Conservation (phyloP, 1,139 yeast species). For the Geotrichum reessii region DNA sequence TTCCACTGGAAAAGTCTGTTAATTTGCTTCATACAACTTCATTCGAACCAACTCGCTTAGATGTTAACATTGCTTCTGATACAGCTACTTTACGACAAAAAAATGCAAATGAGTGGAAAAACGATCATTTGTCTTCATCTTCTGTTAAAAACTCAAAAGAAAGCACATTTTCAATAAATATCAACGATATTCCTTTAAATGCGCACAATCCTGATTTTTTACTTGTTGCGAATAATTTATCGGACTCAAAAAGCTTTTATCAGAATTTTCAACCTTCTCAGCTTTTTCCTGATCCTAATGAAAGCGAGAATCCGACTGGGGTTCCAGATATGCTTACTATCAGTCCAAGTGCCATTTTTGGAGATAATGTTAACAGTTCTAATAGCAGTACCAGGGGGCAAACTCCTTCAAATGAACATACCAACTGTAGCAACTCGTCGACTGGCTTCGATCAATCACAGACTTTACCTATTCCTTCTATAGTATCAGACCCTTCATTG, state of each 20-base stretch:
- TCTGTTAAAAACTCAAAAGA: background rate
- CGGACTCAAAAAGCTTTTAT: conserved; percentile 26
- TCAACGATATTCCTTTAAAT: background rate
- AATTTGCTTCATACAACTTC: background rate
- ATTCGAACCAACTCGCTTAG: background rate
- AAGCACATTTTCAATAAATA: background rate
- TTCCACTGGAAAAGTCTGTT: background rate
- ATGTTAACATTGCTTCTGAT: background rate
- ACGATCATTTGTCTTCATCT: background rate
- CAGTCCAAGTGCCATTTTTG: conserved; percentile 2
- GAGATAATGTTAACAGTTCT: conserved; percentile 1
- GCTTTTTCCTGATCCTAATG: conserved; percentile 34
- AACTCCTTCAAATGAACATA: conserved; percentile 1
- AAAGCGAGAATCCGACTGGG: conserved; percentile 4
- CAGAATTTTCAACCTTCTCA: conserved; percentile 39
- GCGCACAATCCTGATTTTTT: conserved; percentile 31
- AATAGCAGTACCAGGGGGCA: conserved; percentile 3
- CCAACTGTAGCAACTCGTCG: background rate
- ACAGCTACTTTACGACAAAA: background rate
- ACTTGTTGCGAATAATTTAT: conserved; percentile 36
- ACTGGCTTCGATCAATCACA: background rate
- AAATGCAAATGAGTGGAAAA: background rate
- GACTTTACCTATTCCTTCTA: background rate
- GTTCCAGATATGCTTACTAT: conserved; percentile 1
- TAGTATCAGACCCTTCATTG: background rate